Conservation (phyloP, 129 eudicot genomes). For the Glebionis coronaria region DNA sequence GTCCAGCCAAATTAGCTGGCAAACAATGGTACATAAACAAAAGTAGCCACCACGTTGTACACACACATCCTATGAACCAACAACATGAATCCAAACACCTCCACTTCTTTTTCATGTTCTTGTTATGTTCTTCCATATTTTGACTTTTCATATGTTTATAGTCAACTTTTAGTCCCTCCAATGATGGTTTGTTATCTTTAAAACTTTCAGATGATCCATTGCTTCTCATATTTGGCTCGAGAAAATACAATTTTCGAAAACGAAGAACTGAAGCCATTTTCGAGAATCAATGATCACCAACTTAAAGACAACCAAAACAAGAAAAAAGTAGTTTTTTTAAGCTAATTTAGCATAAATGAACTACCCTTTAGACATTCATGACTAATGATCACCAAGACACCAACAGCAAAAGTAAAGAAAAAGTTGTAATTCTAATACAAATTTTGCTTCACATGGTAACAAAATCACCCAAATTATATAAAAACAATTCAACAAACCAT, state of each 20-base stretch:
- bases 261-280: conserved; percentile 61
- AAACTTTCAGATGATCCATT: conserved; percentile 28
- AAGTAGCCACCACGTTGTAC: conserved; percentile 76
- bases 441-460: conserved; percentile 9
- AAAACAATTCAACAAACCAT: conserved; percentile 14
- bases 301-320: neutral
- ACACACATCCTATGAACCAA: conserved; percentile 71
- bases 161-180: conserved; percentile 25
- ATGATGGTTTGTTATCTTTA: conserved; percentile 31
- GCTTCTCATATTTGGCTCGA: conserved; percentile 39
- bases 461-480: conserved; percentile 9
- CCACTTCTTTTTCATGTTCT: conserved; percentile 42
- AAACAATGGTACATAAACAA: conserved; percentile 57
- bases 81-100: conserved; percentile 66
- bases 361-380: conserved; percentile 15
- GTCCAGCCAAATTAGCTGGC: conserved; percentile 52
- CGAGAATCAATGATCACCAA: conserved; percentile 12
- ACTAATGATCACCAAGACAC: neutral
- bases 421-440: neutral
- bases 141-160: conserved; percentile 22
- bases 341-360: conserved; percentile 6
- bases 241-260: conserved; percentile 52
- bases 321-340: neutral
- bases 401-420: neutral
- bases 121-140: conserved; percentile 2